Evolutionary conservation across 106 monocot species (phyloP).

Genomic region (Acanthochlamys bracteata): DNA sequence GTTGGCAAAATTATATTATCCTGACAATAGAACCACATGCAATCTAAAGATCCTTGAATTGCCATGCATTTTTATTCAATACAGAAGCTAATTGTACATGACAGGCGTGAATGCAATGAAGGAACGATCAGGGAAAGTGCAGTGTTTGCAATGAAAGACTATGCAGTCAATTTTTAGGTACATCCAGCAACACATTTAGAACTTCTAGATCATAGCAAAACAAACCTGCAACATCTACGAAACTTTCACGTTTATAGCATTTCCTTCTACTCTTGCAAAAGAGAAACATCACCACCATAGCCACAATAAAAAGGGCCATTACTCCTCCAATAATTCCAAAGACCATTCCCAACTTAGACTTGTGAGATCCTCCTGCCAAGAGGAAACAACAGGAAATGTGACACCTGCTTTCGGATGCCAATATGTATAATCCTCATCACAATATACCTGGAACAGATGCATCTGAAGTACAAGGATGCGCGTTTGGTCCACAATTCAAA

Average conservation of each 20-base stretch:
- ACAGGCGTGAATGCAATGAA: not conserved
- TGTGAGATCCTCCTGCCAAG: slow-evolving; percentile 8
- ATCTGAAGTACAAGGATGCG: slow-evolving; percentile 40
- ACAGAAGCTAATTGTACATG: no score
- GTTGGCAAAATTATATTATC: no score
- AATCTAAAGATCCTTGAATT: no score
- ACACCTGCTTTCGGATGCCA: not conserved
- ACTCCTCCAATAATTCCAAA: slow-evolving; percentile 11
- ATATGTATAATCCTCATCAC: not conserved
- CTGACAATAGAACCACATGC: no score
- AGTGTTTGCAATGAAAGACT: not conserved
- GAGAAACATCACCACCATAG: not conserved
- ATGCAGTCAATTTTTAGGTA: not conserved
- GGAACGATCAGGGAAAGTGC: not conserved
- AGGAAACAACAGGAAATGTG: not conserved
- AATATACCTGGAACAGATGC: slow-evolving; percentile 32
- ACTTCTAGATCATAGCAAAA: not conserved
- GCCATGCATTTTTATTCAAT: no score
- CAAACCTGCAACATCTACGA: slow-evolving; percentile 15
- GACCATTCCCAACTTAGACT: not conserved
- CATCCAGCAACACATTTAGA: not conserved
- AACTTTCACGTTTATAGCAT: slow-evolving; percentile 1
- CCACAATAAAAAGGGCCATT: not conserved
- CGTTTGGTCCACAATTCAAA: slow-evolving; percentile 58
- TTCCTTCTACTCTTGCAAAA: slow-evolving; percentile 5